Evolutionary conservation across 371 early-diverging fungal genomes (phyloP), one percentile per base, ranked within the genome.

Genomic region (Sporodiniella umbellata): DNA sequence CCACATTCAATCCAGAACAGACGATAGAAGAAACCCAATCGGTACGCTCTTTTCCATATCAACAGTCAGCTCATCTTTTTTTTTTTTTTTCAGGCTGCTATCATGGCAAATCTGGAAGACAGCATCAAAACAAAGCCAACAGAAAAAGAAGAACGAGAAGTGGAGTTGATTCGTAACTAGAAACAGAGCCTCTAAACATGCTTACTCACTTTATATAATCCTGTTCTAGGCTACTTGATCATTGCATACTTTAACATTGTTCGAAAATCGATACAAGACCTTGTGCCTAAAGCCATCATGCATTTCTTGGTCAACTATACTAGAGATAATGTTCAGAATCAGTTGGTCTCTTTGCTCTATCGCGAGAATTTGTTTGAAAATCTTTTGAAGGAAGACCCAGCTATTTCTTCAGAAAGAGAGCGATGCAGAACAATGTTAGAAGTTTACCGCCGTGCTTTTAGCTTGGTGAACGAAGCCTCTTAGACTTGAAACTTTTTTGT

Each of bases 231-330:
- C 17, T 80, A 81, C 2, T 68, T 92, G 47, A 88, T 92, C 37
- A 71, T 78, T 5, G 82, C 87, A 14, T 93, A 96, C 68, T 92
- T 94, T 64, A 77, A 83, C 45, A 88, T 93, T 55, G 85, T 92
- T 8, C 82, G 91, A 54, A 89, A 89, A 66, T 80, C 84, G 10
- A 85, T 94, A 31, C 86, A 90, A 58, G 95, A 96, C 47, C 67
- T 90, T 50, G 93, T 96, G 2, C 96, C 96, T 11, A 96, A 96
- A 63, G 91, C 95, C 0, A 85, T 94, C 53, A 94, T 96, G 92
- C 88, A 88, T 56, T 54, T 90, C 37, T 66, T 92, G 39, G 90
- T 92, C 28, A 88, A 90, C 56, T 75, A 84, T 60, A 83, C 86
- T 12, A 83, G 86, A 53, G 84, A 89, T 50, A 60, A 72, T 21